Evolutionary conservation across 2,329 filamentous ascomycete genomes (phyloP).

Genomic region (Calonectria fujianensis): DNA sequence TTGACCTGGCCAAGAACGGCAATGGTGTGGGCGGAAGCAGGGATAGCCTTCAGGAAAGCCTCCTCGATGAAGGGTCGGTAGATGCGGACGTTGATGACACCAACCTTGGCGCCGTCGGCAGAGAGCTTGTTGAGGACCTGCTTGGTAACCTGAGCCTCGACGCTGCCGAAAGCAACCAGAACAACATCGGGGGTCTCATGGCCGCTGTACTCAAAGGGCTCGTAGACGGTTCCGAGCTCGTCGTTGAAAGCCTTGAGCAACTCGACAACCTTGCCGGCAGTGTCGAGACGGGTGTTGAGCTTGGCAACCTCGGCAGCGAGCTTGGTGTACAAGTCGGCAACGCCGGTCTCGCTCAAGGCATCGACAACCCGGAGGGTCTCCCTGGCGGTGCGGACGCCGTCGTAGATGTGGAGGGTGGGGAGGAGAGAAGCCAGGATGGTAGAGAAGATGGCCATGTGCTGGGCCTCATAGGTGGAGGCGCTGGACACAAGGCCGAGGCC

Average conservation of each 20-base stretch:
- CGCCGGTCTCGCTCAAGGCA: slow-evolving; percentile 82
- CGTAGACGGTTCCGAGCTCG: slow-evolving; percentile 94
- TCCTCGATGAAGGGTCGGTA: slow-evolving; percentile 98
- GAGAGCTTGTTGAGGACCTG: slow-evolving; percentile 86
- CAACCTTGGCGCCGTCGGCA: slow-evolving; percentile 84
- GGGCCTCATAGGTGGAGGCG: slow-evolving; percentile 90
- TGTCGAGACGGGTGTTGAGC: slow-evolving; percentile 81
- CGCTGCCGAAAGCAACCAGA: slow-evolving; percentile 92
- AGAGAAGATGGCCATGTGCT: slow-evolving; percentile 95
- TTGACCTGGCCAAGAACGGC: slow-evolving; percentile 93
- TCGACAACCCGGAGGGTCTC: slow-evolving; percentile 90
- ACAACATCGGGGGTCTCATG: slow-evolving; percentile 87
- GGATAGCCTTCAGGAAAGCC: slow-evolving; percentile 89
- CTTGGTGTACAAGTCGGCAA: slow-evolving; percentile 81
- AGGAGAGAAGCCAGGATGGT: slow-evolving; percentile 86
- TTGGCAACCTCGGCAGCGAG: slow-evolving; percentile 77
- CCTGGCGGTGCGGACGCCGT: slow-evolving; percentile 87
- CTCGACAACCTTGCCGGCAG: slow-evolving; percentile 82
- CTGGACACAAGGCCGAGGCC: slow-evolving; percentile 91
- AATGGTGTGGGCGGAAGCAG: slow-evolving; percentile 83
- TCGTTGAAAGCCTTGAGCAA: slow-evolving; percentile 87
- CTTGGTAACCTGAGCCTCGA: slow-evolving; percentile 89
- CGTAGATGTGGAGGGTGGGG: slow-evolving; percentile 92
- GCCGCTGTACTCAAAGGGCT: slow-evolving; percentile 94
- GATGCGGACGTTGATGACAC: slow-evolving; percentile 92